Evolutionary conservation across 108 stramenopile species (phyloP), one percentile per base, ranked within the genome.

Genomic region (Cylindrotheca fusiformis): DNA sequence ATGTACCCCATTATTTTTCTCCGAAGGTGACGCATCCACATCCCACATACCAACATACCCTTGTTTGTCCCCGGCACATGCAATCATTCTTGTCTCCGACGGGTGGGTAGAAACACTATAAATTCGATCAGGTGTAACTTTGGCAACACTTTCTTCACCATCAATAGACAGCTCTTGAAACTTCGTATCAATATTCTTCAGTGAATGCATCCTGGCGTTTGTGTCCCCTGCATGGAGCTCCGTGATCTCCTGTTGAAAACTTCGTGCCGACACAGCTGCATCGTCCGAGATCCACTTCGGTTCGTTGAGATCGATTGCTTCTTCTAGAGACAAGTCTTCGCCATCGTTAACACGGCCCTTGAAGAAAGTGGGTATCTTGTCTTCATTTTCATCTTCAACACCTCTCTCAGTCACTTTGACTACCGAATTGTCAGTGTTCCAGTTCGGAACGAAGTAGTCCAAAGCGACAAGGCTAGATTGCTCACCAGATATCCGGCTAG

Each of bases 1-100:
- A 48, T 85, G 75, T 26, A 78, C 78, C 48, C 72, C 76, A 29
- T 69, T 68, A 25, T 70, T 52, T 12, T 50, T 54, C 19, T 72
- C 62, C 6, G 51, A 29, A 2, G 29, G 17, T 10, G 31, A 60
- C 4, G 73, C 67, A 65, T 87, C 84, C 0, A 86, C 85, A 58
- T 90, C 78, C 89, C 89, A 91, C 25, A 91, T 52, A 18, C 86
- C 89, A 4, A 91, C 48, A 48, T 90, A 80, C 0, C 89, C 89
- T 28, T 25, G 18, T 48, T 90, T 90, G 49, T 90, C 89, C 8
- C 89, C 89, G 0, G 87, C 87, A 59, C 83, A 73, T 17, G 74
- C 87, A 47, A 92, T 64, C 2, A 88, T 45, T 32, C 67, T 58
- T 33, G 75, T 31, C 2, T 76, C 61, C 10, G 79, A 82, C 0